Evolutionary conservation across 768 basidiomycete genomes (phyloP).

Genomic region (Kwoniella dejecticola): DNA sequence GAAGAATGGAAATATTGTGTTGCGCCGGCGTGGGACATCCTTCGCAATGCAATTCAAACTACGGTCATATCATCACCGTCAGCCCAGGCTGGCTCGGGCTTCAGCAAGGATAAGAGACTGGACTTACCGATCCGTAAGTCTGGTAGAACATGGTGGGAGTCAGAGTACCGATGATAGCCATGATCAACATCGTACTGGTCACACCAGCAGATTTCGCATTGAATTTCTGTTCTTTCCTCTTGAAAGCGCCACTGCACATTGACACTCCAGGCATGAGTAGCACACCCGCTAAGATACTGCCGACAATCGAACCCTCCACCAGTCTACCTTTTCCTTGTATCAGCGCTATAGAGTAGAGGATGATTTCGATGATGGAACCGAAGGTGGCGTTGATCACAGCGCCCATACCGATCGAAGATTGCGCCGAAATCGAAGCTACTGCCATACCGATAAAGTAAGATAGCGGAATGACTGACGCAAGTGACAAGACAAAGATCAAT

Average conservation of each 20-base stretch:
- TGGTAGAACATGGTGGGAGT: conserved; percentile 97
- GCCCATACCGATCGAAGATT: conserved; percentile 98
- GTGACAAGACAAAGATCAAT: conserved; percentile 77
- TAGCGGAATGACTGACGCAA: conserved; percentile 91
- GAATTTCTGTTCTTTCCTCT: conserved; percentile 93
- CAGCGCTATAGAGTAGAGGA: conserved; percentile 86
- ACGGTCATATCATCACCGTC: background rate
- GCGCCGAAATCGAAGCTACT: conserved; percentile 97
- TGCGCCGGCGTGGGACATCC: conserved; percentile 45
- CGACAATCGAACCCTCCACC: conserved; percentile 96
- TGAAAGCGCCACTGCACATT: conserved; percentile 88
- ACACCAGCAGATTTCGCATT: conserved; percentile 99
- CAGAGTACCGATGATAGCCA: conserved; percentile 96
- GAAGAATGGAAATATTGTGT: conserved; percentile 12
- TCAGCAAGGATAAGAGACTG: background rate
- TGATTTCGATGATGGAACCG: conserved; percentile 96
- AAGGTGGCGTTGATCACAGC: conserved; percentile 99
- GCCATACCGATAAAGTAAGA: conserved; percentile 99
- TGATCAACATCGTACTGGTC: conserved; percentile 98
- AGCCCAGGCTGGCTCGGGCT: background rate
- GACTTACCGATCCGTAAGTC: conserved; percentile 89
- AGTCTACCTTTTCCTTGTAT: conserved; percentile 88
- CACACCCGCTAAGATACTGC: conserved; percentile 90
- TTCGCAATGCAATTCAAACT: conserved; percentile 52
- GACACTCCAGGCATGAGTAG: conserved; percentile 94